These are phyloP conservation scores for Pythium guiyangense DNA, from an alignment of 352 stramenopile species.

Conservation along the genomic window DNA sequence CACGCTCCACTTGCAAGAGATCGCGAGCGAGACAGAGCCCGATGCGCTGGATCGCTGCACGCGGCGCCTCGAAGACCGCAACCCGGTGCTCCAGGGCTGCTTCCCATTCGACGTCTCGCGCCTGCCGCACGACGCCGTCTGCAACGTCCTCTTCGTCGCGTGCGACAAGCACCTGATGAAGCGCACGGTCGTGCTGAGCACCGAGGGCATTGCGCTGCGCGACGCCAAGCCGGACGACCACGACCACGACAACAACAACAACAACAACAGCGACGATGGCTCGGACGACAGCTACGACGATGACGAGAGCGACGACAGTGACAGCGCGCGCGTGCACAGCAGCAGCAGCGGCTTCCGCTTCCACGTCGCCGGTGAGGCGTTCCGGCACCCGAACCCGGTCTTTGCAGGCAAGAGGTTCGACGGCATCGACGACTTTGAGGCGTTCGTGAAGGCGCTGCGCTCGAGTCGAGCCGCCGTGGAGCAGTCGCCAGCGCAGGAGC, in stretches of 20 bases:
- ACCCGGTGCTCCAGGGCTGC: conserved; percentile 25
- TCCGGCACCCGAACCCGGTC: conserved; percentile 43
- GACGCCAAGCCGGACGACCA: conserved; percentile 16
- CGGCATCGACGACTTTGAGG: conserved; percentile 43
- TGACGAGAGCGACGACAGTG: conserved; percentile 22
- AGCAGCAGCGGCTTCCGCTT: conserved; percentile 27
- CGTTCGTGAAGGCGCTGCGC: conserved; percentile 35
- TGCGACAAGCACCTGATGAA: conserved; percentile 53
- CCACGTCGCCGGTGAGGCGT: conserved; percentile 48
- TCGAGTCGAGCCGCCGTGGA: neutral
- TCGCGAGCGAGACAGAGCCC: neutral
- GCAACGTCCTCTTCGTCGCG: conserved; percentile 54
- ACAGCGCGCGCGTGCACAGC: conserved; percentile 4
- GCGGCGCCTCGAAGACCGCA: conserved; percentile 20
- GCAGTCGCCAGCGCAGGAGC: neutral
- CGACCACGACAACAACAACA: conserved; percentile 16
- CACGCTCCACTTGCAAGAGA: conserved; percentile 7
- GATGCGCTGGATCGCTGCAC: neutral
- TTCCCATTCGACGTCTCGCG: conserved; percentile 40
- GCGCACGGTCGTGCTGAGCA: conserved; percentile 52
- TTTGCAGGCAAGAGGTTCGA: conserved; percentile 45
- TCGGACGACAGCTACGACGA: conserved; percentile 17
- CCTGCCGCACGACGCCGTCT: conserved; percentile 38
- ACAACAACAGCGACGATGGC: conserved; percentile 11
- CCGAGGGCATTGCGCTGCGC: conserved; percentile 38